phyloP scores from a whole-genome alignment of 768 basidiomycete genomes.

The Basidioascus undulatus region DNA sequence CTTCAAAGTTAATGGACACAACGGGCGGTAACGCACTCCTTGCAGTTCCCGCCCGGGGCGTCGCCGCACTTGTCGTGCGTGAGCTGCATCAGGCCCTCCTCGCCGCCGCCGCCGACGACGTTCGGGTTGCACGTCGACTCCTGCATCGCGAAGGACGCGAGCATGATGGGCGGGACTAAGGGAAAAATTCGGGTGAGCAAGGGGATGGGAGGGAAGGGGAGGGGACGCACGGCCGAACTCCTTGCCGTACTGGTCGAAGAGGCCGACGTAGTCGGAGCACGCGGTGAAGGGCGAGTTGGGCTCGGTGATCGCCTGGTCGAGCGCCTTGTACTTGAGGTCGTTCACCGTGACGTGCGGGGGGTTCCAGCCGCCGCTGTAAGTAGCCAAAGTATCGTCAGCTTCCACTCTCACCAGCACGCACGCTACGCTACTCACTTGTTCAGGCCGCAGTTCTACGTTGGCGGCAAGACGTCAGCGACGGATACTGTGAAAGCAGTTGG shows the following conservation, averaged over 20 bases:
- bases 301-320: constrained; percentile 27
- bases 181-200: too few species aligned
- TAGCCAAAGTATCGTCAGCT: too few species aligned
- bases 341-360: constrained; percentile 36
- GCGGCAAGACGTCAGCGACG: too few species aligned
- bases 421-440: too few species aligned
- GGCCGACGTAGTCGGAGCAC: constrained; percentile 27
- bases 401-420: too few species aligned
- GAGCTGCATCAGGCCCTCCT: constrained; percentile 72
- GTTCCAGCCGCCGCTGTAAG: constrained; percentile 35
- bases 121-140: constrained; percentile 48
- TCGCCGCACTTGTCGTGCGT: constrained; percentile 48
- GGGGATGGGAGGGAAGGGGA: constrained; percentile 54
- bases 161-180: background rate
- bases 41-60: constrained; percentile 22
- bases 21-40: constrained; percentile 13
- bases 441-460: too few species aligned
- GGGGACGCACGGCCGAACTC: constrained; percentile 24
- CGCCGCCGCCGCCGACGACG: constrained; percentile 47
- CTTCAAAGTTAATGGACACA: background rate
- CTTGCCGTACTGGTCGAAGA: constrained; percentile 38
- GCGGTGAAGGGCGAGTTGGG: constrained; percentile 32
- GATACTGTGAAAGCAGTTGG: background rate
- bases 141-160: constrained; percentile 68
- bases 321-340: constrained; percentile 22